These are phyloP conservation scores for Trichocladium uniseriatum DNA, from an alignment of 495 filamentous ascomycete species.

Conservation along the genomic window DNA sequence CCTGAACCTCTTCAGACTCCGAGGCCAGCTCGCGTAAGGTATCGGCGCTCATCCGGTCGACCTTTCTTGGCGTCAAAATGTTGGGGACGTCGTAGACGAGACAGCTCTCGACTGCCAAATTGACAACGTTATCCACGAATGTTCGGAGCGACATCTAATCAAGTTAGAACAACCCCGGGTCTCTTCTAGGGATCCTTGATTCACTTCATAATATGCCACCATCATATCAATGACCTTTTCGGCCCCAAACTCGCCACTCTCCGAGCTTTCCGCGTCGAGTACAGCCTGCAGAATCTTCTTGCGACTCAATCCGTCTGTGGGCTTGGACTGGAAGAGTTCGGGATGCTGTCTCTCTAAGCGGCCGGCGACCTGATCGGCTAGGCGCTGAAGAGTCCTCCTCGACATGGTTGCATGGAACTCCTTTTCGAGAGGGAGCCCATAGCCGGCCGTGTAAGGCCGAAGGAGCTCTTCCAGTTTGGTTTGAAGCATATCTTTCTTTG, in stretches of 20 bases:
- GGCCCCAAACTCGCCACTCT: not conserved
- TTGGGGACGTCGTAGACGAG: constrained; percentile 21
- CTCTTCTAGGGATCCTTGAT: not conserved
- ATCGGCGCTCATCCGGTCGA: constrained; percentile 16
- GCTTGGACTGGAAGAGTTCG: not conserved
- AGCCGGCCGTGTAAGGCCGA: not conserved
- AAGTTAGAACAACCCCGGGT: not conserved
- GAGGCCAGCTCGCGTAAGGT: constrained; percentile 13
- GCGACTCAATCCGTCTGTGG: not conserved
- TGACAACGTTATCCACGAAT: constrained; percentile 22
- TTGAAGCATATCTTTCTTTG: constrained; percentile 20
- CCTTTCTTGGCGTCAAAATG: constrained; percentile 12
- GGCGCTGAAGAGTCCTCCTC: not conserved
- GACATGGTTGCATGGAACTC: not conserved
- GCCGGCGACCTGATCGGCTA: not conserved
- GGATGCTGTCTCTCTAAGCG: not conserved
- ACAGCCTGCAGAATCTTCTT: not conserved
- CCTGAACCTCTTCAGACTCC: constrained; percentile 11
- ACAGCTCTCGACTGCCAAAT: constrained; percentile 23
- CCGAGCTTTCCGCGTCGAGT: no score
- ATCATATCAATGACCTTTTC: not conserved
- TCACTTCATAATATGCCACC: not conserved
- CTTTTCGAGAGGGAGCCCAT: not conserved
- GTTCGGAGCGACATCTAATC: constrained; percentile 12
- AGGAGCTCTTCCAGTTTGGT: constrained; percentile 30